Conservation (phyloP, 1,284 basidiomycete species). For the Termitomyces sp. region DNA sequence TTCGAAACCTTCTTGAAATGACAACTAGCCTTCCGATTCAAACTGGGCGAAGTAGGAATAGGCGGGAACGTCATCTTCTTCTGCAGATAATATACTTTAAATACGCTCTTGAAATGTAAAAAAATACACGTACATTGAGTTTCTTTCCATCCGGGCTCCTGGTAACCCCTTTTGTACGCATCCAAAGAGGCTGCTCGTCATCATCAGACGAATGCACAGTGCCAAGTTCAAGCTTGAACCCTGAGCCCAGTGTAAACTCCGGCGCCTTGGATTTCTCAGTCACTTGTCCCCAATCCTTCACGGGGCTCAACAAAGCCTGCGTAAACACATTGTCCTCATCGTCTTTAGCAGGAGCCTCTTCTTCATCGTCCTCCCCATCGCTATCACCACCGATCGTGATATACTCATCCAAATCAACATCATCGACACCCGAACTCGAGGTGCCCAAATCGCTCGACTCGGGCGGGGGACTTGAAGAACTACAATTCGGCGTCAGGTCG, state of each 20-base stretch:
- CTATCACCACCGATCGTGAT: constrained; percentile 22
- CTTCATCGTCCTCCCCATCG: constrained; percentile 28
- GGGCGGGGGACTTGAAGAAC: constrained; percentile 62
- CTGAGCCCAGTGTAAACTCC: constrained; percentile 27
- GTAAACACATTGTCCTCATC: constrained; percentile 6
- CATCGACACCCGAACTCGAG: constrained; percentile 24
- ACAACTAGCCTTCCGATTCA: constrained; percentile 32
- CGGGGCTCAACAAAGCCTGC: constrained; percentile 32
- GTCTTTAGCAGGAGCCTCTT: constrained; percentile 21
- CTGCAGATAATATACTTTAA: constrained; percentile 13
- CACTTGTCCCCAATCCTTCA: constrained; percentile 33
- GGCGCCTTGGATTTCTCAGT: constrained; percentile 18
- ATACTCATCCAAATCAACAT: constrained; percentile 22
- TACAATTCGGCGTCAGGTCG: constrained; percentile 55
- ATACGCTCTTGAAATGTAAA: neutral
- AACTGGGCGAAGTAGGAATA: constrained; percentile 48
- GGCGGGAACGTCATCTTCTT: constrained; percentile 32
- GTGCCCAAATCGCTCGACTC: constrained; percentile 37
- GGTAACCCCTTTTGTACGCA: constrained; percentile 17
- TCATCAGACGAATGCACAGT: constrained; percentile 24
- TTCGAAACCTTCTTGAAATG: constrained; percentile 20
- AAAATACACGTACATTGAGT: constrained; percentile 19
- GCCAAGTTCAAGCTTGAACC: constrained; percentile 31
- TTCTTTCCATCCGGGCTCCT: constrained; percentile 21
- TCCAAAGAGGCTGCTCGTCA: constrained; percentile 20